Conservation (phyloP, 495 filamentous ascomycete species). For the Neurospora sp. region DNA sequence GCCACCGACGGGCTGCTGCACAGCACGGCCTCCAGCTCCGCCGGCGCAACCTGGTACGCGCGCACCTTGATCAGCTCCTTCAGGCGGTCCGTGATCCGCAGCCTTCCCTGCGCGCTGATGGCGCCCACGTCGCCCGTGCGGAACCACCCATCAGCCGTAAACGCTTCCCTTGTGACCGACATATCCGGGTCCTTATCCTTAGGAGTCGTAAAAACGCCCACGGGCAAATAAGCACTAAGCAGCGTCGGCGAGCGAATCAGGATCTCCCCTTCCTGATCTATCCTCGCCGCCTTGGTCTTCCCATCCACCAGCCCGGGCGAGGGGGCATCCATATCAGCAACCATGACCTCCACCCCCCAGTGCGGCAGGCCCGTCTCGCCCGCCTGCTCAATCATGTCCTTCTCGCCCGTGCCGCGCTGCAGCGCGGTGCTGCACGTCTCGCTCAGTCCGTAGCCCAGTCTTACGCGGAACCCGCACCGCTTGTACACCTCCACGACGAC, state of each 20-base stretch:
- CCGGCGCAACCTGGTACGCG: constrained; percentile 59
- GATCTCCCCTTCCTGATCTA: constrained; percentile 52
- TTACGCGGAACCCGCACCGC: constrained; percentile 55
- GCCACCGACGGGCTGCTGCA: constrained; percentile 47
- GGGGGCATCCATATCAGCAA: constrained; percentile 33
- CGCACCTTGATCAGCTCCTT: constrained; percentile 76
- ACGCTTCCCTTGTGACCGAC: constrained; percentile 48
- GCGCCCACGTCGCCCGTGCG: constrained; percentile 60
- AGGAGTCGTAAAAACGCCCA: constrained; percentile 9
- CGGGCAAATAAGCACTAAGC: constrained; percentile 44
- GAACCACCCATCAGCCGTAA: constrained; percentile 51
- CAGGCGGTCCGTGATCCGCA: constrained; percentile 65
- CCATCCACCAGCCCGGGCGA: constrained; percentile 2
- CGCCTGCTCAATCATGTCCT: constrained; percentile 46
- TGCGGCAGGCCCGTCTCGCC: constrained; percentile 52
- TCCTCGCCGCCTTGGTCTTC: constrained; percentile 32
- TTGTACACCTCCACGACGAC: constrained; percentile 53
- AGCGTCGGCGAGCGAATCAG: constrained; percentile 45
- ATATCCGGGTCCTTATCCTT: constrained; percentile 8
- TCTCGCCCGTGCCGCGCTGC: constrained; percentile 42
- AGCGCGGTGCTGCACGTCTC: constrained; percentile 56
- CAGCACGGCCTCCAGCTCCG: constrained; percentile 57
- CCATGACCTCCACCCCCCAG: constrained; percentile 45
- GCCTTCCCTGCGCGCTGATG: constrained; percentile 47
- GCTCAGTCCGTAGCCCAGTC: constrained; percentile 62